Conservation (phyloP, 2,329 filamentous ascomycete genomes). For the Talaromyces sp. region DNA sequence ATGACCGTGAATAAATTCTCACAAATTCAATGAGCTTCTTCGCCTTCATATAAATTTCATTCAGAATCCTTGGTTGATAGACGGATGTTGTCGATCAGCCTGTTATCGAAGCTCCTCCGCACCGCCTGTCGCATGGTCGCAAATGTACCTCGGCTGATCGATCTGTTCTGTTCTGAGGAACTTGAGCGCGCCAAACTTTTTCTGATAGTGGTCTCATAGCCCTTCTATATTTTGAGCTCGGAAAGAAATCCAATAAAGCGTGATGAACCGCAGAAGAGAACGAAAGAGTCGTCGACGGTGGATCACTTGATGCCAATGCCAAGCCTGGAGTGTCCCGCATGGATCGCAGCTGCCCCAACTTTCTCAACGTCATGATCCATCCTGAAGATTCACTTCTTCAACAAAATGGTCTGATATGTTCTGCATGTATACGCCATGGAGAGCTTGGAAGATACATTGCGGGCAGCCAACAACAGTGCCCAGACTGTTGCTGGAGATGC, state of each 20-base stretch:
- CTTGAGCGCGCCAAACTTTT: not conserved
- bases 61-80: not conserved
- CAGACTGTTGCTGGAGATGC: conserved; percentile 24
- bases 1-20: no score
- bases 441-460: conserved; percentile 38
- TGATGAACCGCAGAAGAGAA: not conserved
- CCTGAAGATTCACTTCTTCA: no score
- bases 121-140: not conserved
- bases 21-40: not conserved
- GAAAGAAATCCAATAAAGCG: not conserved
- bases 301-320: not conserved
- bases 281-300: not conserved
- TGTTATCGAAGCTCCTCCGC: conserved; percentile 5
- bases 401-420: not conserved
- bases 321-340: conserved; percentile 5
- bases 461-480: conserved; percentile 25
- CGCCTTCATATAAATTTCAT: not conserved
- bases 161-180: not conserved
- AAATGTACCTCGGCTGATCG: conserved; percentile 8
- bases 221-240: not conserved
- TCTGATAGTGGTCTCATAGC: not conserved
- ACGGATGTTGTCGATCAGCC: not conserved
- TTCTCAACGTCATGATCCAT: not conserved
- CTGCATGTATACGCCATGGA: conserved; percentile 30
- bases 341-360: not conserved